Base-by-base conservation (phyloP, 257 asterid species). In the Mitragyna speciosa region DNA sequence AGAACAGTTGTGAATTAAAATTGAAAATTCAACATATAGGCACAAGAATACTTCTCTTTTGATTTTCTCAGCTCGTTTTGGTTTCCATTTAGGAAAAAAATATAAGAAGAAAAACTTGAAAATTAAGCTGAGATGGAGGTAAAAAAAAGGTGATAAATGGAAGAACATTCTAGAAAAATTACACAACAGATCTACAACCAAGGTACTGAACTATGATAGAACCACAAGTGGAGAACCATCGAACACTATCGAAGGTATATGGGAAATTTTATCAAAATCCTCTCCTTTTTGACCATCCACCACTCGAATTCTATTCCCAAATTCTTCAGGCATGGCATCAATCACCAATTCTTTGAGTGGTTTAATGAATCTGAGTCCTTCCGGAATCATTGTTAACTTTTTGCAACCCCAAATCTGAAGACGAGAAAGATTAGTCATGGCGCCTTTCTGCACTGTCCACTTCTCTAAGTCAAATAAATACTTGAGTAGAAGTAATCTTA, bases 381-480 rank as follows among this genome's bases (percentile, higher is more conserved):
- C 49, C 12, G 82, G 81, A n/a, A 79, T 43, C 69, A 6, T 76
- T 59, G 63, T 49, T 52, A 80, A 33, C 39, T 63, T 20, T 0
- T 0, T 0, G 28, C 82, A 80, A 2, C 3, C 0, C 5, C 0
- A 0, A 33, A 80, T 58, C 0, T 4, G 0, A 14, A 84, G 39
- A 0, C 0, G 0, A 3, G 30, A 47, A 59, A 84, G 84, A 65
- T 70, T 66, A 14, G 78, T 79, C 87, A 84, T 72, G 28, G 84
- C 80, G 28, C 56, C 76, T 77, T 77, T 14, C 17, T 77, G 82
- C 77, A 80, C 71, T 33, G 33, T 65, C 84, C 74, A 84, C 64
- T 24, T 64, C 48, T 54, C 52, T 16, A 78, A 65, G 28, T 39
- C 51, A 1, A 4, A 26, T 17, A 61, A 31, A 1, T 0, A 1